phyloP scores from a whole-genome alignment of 1,284 basidiomycete genomes.

The Golubevia sp. region DNA sequence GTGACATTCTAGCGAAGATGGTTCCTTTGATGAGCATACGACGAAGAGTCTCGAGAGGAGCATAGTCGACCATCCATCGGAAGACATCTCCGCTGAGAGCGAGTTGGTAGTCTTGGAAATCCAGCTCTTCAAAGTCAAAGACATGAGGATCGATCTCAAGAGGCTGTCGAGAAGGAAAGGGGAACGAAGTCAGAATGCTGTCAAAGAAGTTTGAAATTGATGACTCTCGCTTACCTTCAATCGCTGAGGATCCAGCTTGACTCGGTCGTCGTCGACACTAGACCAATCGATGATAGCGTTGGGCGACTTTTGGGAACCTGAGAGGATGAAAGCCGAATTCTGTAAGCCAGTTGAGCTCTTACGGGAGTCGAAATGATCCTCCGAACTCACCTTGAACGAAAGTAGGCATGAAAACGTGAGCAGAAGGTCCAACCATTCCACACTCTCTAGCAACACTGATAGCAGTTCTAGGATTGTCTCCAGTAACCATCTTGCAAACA shows the following conservation, averaged over 20 bases:
- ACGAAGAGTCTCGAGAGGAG: slow-evolving; percentile 73
- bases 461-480: slow-evolving; percentile 94
- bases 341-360: not conserved
- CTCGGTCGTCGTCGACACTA: slow-evolving; percentile 83
- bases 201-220: not conserved
- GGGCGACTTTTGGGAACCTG: slow-evolving; percentile 71
- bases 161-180: slow-evolving; percentile 11
- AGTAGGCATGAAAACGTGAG: slow-evolving; percentile 85
- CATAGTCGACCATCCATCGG: slow-evolving; percentile 96
- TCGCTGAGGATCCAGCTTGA: slow-evolving; percentile 82
- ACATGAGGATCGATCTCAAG: slow-evolving; percentile 44
- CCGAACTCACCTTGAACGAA: slow-evolving; percentile 73
- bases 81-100: slow-evolving; percentile 97
- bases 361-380: not conserved
- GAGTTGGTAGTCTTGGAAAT: slow-evolving; percentile 81
- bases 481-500: slow-evolving; percentile 96
- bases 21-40: slow-evolving; percentile 92
- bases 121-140: slow-evolving; percentile 46
- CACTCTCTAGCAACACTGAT: slow-evolving; percentile 97
- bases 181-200: not conserved
- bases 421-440: slow-evolving; percentile 82
- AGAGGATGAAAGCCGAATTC: not conserved
- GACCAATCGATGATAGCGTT: slow-evolving; percentile 83
- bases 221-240: slow-evolving; percentile 66
- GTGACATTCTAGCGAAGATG: slow-evolving; percentile 98